phyloP scores from a whole-genome alignment of 345 rosid genomes.

The Linum lewisii region DNA sequence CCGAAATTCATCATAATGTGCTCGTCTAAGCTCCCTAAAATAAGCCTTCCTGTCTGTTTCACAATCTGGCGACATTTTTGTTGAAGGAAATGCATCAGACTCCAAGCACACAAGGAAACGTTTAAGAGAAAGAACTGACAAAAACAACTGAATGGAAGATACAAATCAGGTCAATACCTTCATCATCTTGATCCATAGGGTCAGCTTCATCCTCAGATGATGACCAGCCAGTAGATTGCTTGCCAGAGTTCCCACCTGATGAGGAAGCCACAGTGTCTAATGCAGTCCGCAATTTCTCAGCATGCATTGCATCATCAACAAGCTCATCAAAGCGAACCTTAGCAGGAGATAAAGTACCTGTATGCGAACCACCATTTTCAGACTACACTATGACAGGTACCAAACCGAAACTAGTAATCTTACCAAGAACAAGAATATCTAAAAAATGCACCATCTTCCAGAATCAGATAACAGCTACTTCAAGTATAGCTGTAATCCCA shows the following conservation, averaged over 20 bases:
- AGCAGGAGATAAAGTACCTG: constrained; percentile 61
- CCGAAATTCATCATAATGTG: constrained; percentile 77
- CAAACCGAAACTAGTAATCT: neutral
- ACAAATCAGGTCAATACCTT: constrained; percentile 29
- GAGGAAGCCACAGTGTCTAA: constrained; percentile 61
- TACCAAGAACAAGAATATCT: neutral
- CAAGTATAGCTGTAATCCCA: too few species aligned
- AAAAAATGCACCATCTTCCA: neutral
- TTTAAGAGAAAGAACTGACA: neutral
- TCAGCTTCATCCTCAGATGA: constrained; percentile 89
- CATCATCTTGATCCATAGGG: constrained; percentile 65
- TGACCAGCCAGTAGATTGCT: constrained; percentile 57
- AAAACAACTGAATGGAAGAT: neutral
- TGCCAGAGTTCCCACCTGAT: constrained; percentile 35
- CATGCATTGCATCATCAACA: constrained; percentile 50
- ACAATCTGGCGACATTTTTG: constrained; percentile 24
- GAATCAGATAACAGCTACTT: too few species aligned
- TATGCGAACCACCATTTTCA: constrained; percentile 13
- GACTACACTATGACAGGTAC: constrained; percentile 4
- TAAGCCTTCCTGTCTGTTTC: constrained; percentile 33
- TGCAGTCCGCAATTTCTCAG: constrained; percentile 53
- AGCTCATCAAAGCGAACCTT: constrained; percentile 45
- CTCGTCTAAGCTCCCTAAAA: constrained; percentile 73
- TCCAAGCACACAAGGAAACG: neutral
- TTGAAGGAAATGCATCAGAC: constrained; percentile 3